Conservation (phyloP, 306 rosid genomes). For the Glycine latifolia region DNA sequence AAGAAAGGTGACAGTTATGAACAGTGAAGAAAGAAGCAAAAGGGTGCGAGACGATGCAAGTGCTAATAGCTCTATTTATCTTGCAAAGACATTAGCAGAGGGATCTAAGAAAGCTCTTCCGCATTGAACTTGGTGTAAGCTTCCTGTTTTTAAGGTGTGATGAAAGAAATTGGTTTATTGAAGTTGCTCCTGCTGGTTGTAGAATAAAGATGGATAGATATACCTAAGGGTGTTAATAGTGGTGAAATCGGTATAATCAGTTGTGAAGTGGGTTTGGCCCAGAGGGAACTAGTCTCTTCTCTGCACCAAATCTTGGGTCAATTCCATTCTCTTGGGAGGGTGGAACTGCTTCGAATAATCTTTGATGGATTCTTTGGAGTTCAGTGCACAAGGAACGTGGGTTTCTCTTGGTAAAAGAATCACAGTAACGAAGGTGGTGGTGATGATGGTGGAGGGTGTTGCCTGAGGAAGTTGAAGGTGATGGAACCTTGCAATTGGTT, state of each 20-base stretch:
- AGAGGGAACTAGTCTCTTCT: slow-evolving; percentile 88
- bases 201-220: slow-evolving; percentile 8
- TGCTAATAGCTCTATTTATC: no score
- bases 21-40: slow-evolving; percentile 25
- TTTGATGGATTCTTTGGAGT: slow-evolving; percentile 53
- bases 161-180: not conserved
- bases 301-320: slow-evolving; percentile 82
- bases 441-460: slow-evolving; percentile 23
- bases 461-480: slow-evolving; percentile 23
- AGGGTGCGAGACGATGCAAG: no score
- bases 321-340: slow-evolving; percentile 42
- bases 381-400: slow-evolving; percentile 74
- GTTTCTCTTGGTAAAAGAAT: slow-evolving; percentile 59
- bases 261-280: slow-evolving; percentile 99
- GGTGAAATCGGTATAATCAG: slow-evolving; percentile 45
- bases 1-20: slow-evolving; percentile 37
- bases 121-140: no score
- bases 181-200: slow-evolving; percentile 21
- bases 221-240: slow-evolving; percentile 19
- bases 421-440: slow-evolving; percentile 53
- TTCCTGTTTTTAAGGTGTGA: no score
- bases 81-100: no score
- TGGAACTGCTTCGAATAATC: slow-evolving; percentile 40
- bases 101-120: no score
- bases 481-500: slow-evolving; percentile 26